Conservation (phyloP, 306 rosid species). For the Heteromeles arbutifolia region DNA sequence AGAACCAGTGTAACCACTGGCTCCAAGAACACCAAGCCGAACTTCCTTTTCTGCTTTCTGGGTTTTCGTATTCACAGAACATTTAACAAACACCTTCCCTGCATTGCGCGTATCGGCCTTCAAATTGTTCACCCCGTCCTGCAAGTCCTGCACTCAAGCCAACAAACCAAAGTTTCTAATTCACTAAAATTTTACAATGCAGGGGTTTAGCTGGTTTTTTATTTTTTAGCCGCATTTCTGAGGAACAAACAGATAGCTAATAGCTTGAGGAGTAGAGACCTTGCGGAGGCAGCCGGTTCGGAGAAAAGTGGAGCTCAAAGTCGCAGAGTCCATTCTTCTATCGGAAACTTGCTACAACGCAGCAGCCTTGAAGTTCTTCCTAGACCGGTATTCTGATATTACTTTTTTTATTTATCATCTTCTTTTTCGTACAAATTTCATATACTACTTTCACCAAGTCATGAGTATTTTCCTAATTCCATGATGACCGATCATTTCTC, state of each 20-base stretch:
- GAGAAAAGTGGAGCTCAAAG: slow-evolving; percentile 27
- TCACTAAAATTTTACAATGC: not conserved
- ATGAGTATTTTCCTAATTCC: too few relatives aligned
- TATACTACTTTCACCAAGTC: too few relatives aligned
- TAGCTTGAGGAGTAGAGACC: slow-evolving; percentile 17
- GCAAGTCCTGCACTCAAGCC: slow-evolving; percentile 18
- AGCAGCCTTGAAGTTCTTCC: not conserved
- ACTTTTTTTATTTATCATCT: too few relatives aligned
- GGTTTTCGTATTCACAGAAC: slow-evolving; percentile 37
- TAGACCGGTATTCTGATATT: too few relatives aligned
- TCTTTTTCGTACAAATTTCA: too few relatives aligned
- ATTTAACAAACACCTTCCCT: slow-evolving; percentile 47
- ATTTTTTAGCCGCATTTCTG: not conserved
- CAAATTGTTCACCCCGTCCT: slow-evolving; percentile 21
- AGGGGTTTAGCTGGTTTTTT: not conserved
- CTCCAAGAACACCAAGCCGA: slow-evolving; percentile 94
- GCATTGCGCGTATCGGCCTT: slow-evolving; percentile 29
- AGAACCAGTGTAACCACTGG: slow-evolving; percentile 97
- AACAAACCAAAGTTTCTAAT: not conserved
- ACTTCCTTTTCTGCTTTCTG: slow-evolving; percentile 42
- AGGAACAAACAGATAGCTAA: not conserved
- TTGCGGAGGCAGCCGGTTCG: slow-evolving; percentile 32
- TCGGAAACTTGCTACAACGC: not conserved
- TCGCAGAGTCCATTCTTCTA: slow-evolving; percentile 35
- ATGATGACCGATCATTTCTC: too few relatives aligned